Evolutionary conservation across 2,329 filamentous ascomycete species (phyloP).

Genomic region (Davidsoniella neocaledoniae): DNA sequence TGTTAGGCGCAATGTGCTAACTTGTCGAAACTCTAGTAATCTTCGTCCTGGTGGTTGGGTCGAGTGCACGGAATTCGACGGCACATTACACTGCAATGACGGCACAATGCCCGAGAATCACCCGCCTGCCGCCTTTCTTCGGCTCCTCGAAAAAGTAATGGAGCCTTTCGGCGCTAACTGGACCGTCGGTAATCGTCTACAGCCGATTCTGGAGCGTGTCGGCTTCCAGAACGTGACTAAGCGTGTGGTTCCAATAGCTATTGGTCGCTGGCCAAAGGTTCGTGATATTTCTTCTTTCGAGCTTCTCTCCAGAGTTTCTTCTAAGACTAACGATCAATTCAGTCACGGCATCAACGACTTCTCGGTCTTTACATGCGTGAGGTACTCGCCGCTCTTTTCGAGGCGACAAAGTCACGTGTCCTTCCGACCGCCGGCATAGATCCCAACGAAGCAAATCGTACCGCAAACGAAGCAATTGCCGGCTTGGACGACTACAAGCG

Average conservation of each 20-base stretch:
- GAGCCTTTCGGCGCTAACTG: constrained; percentile 24
- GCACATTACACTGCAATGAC: constrained; percentile 26
- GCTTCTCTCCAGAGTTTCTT: not conserved
- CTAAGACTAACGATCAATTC: not conserved
- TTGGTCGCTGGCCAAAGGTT: constrained; percentile 28
- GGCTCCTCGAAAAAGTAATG: constrained; percentile 20
- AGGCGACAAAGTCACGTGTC: constrained; percentile 23
- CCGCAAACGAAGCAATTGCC: constrained; percentile 20
- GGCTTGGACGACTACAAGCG: constrained; percentile 20
- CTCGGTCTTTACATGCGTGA: constrained; percentile 29
- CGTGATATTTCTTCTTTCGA: constrained; percentile 13
- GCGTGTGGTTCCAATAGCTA: constrained; percentile 24
- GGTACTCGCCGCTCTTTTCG: constrained; percentile 25
- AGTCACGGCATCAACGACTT: constrained; percentile 18
- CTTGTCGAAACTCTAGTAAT: constrained; percentile 15
- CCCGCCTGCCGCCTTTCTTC: constrained; percentile 20
- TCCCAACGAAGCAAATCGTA: constrained; percentile 13
- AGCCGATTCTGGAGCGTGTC: constrained; percentile 21
- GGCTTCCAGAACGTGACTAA: constrained; percentile 28
- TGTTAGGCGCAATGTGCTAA: not conserved
- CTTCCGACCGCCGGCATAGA: constrained; percentile 24
- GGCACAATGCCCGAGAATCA: constrained; percentile 26
- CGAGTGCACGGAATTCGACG: constrained; percentile 31
- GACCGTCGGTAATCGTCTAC: constrained; percentile 21
- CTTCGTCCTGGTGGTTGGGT: constrained; percentile 30